phyloP scores from a whole-genome alignment of 305 asterid genomes.

The Nicotiana rustica region DNA sequence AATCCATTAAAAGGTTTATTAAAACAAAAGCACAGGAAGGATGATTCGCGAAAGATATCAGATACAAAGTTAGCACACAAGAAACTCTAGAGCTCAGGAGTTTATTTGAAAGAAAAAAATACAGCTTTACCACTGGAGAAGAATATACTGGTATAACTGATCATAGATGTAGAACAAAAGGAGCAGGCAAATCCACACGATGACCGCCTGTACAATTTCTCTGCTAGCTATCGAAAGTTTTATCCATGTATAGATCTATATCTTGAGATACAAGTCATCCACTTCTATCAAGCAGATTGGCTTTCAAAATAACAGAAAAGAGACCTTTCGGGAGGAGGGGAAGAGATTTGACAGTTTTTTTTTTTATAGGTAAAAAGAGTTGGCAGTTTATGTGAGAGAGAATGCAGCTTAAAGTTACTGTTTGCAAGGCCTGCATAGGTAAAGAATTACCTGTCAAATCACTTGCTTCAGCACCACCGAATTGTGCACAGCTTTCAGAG shows the following conservation, averaged over 20 bases:
- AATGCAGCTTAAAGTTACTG: constrained; percentile 7
- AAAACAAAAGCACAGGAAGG: background rate
- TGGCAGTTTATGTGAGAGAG: background rate
- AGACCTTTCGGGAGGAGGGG: constrained; percentile 13
- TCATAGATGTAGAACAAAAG: background rate
- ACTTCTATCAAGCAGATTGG: background rate
- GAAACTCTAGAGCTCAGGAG: background rate
- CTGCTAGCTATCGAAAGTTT: background rate
- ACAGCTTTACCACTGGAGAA: constrained; percentile 5
- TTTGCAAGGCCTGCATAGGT: constrained; percentile 14
- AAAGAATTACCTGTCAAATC: constrained; percentile 81
- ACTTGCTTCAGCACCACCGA: constrained; percentile 87
- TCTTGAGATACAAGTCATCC: background rate
- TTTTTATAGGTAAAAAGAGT: background rate
- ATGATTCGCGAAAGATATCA: constrained; percentile 15
- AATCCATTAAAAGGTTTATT: background rate
- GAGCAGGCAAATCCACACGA: constrained; percentile 12
- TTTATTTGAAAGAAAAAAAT: background rate
- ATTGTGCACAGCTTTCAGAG: constrained; percentile 85
- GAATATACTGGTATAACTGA: constrained; percentile 7
- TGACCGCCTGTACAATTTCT: background rate
- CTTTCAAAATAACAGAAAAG: constrained; percentile 12
- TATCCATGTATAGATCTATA: background rate
- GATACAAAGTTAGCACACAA: constrained; percentile 6
- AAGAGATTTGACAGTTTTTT: background rate